These are phyloP conservation scores for Erodium moschatum DNA, from an alignment of 441 rosid species.

Conservation along the genomic window DNA sequence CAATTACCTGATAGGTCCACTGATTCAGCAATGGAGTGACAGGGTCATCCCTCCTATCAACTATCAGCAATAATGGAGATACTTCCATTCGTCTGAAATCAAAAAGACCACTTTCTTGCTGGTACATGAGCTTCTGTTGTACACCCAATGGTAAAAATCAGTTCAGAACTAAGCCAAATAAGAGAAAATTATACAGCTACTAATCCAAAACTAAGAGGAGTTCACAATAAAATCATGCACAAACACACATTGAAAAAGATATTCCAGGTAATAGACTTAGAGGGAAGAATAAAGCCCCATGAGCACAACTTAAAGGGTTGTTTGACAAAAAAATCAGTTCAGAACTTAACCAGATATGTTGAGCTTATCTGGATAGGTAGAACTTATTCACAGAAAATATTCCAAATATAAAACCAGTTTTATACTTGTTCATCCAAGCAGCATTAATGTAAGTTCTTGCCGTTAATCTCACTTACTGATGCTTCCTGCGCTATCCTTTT, in stretches of 20 bases:
- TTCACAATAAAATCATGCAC: background rate
- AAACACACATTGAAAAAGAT: background rate
- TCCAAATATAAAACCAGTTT: background rate
- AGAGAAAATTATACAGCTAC: background rate
- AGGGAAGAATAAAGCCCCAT: background rate
- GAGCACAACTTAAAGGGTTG: background rate
- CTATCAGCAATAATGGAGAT: conserved; percentile 65
- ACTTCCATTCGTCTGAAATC: conserved; percentile 83
- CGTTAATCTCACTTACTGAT: conserved; percentile 44
- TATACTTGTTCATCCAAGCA: background rate
- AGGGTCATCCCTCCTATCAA: conserved; percentile 93
- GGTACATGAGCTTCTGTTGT: conserved; percentile 87
- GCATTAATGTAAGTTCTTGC: background rate
- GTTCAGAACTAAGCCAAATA: no score
- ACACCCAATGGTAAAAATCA: conserved; percentile 9
- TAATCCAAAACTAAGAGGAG: background rate
- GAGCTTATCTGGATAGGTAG: background rate
- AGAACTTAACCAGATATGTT: background rate
- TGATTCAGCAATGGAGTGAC: conserved; percentile 86
- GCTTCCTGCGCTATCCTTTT: conserved; percentile 96
- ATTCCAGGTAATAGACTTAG: background rate
- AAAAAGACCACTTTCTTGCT: conserved; percentile 87
- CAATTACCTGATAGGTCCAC: conserved; percentile 85
- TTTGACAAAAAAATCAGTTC: background rate
- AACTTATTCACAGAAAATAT: background rate